phyloP scores from a whole-genome alignment of 2,329 filamentous ascomycete species.

The Colletotrichum tamarilloi region DNA sequence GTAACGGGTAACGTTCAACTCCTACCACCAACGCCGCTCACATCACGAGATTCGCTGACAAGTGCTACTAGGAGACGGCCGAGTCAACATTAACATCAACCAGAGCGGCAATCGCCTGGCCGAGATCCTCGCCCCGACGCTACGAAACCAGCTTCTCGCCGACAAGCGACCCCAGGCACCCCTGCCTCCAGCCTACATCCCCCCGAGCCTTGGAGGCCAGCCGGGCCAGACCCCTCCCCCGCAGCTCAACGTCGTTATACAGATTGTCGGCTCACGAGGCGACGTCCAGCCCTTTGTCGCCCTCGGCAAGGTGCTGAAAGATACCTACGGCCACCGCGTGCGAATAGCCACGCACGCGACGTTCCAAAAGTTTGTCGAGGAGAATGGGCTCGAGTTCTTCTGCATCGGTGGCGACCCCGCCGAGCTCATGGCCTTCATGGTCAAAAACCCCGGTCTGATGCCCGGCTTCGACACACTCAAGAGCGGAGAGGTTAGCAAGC shows the following conservation, averaged over 20 bases:
- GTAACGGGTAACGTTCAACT: slow-evolving; percentile 58
- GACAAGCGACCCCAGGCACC: slow-evolving; percentile 52
- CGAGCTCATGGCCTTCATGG: slow-evolving; percentile 89
- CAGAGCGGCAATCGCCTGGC: slow-evolving; percentile 75
- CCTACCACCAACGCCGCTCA: background rate
- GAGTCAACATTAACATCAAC: slow-evolving; percentile 83
- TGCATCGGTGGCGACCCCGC: slow-evolving; percentile 80
- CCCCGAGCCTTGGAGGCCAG: slow-evolving; percentile 75
- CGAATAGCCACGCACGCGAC: slow-evolving; percentile 78
- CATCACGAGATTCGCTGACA: slow-evolving; percentile 33
- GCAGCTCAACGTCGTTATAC: slow-evolving; percentile 76
- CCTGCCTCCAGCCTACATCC: slow-evolving; percentile 77
- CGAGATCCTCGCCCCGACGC: slow-evolving; percentile 73
- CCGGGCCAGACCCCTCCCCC: slow-evolving; percentile 68
- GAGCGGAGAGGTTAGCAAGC: slow-evolving; percentile 80
- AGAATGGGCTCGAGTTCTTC: slow-evolving; percentile 81
- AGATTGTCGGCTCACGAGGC: slow-evolving; percentile 79
- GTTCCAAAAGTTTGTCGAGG: slow-evolving; percentile 75
- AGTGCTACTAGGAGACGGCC: slow-evolving; percentile 71
- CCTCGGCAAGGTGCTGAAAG: slow-evolving; percentile 72
- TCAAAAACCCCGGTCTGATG: slow-evolving; percentile 88
- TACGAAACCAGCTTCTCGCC: slow-evolving; percentile 66
- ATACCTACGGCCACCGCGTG: slow-evolving; percentile 76
- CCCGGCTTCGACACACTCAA: slow-evolving; percentile 82
- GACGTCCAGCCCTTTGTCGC: slow-evolving; percentile 83